Percentiles rank a stretch among this genome's conserved stretches.
Evolutionary conservation across 2,329 filamentous ascomycete genomes (phyloP).

Genomic region (Ceratocystiopsis sp.): DNA sequence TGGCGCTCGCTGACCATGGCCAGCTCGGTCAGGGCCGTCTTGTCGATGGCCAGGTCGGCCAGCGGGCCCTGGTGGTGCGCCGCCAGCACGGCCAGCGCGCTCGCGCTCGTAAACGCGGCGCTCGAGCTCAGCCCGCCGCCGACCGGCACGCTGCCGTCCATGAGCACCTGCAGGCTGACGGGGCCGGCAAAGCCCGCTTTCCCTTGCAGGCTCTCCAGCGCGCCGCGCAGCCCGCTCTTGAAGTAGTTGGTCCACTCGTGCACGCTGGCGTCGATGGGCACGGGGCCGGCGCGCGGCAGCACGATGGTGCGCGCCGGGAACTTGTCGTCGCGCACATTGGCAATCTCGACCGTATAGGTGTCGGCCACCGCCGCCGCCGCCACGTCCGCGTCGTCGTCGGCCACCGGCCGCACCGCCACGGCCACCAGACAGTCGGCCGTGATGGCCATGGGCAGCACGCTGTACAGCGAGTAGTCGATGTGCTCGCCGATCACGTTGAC

Average conservation of each 20-base stretch:
- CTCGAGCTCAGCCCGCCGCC: constrained; percentile 88
- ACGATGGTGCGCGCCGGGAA: constrained; percentile 63
- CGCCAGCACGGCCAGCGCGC: constrained; percentile 70
- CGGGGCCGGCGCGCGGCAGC: constrained; percentile 38
- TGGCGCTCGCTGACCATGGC: constrained; percentile 88
- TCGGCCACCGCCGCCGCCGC: constrained; percentile 25
- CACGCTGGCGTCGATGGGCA: constrained; percentile 66
- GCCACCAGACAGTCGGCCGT: constrained; percentile 82
- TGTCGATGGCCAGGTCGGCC: constrained; percentile 56
- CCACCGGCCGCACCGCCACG: constrained; percentile 28
- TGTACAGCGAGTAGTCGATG: constrained; percentile 96
- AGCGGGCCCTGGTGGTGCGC: constrained; percentile 41
- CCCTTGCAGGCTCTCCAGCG: constrained; percentile 58
- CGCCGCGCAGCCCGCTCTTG: constrained; percentile 75
- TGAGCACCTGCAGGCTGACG: constrained; percentile 68
- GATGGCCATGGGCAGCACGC: constrained; percentile 90
- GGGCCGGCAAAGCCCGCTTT: constrained; percentile 40
- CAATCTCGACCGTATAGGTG: constrained; percentile 54
- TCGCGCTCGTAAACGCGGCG: constrained; percentile 83
- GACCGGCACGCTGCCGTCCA: constrained; percentile 82
- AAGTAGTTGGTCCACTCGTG: constrained; percentile 99
- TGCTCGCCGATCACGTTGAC: constrained; percentile 99
- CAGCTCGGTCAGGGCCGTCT: constrained; percentile 80
- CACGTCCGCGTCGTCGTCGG: background rate
- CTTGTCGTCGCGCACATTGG: constrained; percentile 59